phyloP scores from a whole-genome alignment of 2,329 filamentous ascomycete genomes.

The Aureobasidium namibiae region DNA sequence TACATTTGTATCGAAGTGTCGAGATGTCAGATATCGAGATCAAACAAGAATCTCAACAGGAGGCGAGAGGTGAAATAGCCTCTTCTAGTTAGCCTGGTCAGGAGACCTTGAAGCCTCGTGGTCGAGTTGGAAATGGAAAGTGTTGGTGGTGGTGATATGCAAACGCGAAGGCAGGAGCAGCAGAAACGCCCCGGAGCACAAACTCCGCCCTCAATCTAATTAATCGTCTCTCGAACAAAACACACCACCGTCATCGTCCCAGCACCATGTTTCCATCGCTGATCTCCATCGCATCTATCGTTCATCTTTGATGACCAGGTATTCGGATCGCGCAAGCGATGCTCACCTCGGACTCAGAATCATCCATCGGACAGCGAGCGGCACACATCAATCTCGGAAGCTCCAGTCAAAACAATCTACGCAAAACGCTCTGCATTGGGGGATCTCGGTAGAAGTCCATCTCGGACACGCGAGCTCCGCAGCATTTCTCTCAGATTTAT shows the following conservation, averaged over 20 bases:
- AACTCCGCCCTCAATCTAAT: neutral
- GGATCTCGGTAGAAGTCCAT: neutral
- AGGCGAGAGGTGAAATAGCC: neutral
- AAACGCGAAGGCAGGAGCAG: neutral
- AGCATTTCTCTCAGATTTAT: neutral
- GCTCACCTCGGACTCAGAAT: neutral
- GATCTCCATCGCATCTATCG: neutral
- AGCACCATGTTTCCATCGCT: neutral
- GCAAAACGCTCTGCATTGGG: neutral
- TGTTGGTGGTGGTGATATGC: no score
- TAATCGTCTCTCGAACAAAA: neutral
- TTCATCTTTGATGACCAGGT: neutral
- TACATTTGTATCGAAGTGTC: neutral
- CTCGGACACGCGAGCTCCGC: neutral
- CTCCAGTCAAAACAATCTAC: neutral
- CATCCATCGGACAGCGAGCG: neutral
- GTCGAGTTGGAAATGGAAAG: neutral
- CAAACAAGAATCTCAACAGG: neutral
- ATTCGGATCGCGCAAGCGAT: neutral
- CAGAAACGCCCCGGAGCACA: no score
- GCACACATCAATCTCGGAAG: neutral
- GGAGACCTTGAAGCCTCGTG: neutral
- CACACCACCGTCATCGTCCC: neutral
- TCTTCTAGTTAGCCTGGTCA: neutral
- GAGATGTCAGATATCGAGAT: neutral